phyloP scores from a whole-genome alignment of 1,139 yeast genomes.

The Yamadazyma oceani region DNA sequence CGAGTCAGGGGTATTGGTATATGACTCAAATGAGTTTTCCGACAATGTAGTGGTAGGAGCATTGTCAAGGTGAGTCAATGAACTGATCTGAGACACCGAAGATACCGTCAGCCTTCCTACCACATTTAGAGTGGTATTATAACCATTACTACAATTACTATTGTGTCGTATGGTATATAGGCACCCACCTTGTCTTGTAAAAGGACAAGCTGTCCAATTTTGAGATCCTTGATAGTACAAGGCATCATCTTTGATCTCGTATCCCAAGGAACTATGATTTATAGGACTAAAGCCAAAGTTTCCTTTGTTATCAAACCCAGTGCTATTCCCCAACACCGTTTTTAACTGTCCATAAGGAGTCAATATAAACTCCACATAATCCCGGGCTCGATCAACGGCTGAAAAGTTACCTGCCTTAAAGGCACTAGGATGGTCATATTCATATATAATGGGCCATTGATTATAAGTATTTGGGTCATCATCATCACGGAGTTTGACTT shows the following conservation, averaged over 20 bases:
- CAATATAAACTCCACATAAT: conserved; percentile 8
- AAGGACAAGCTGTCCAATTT: conserved; percentile 14
- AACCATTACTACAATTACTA: conserved; percentile 10
- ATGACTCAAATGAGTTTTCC: conserved; percentile 11
- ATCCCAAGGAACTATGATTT: conserved; percentile 4
- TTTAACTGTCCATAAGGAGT: conserved; percentile 12
- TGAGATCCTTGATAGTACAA: conserved; percentile 6
- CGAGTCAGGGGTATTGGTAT: conserved; percentile 1
- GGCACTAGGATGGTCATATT: conserved; percentile 6
- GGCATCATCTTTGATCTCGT: conserved; percentile 6
- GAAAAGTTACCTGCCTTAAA: conserved; percentile 13
- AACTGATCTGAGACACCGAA: background rate
- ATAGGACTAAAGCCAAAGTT: conserved; percentile 9
- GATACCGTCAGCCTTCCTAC: conserved; percentile 3
- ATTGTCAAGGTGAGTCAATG: background rate
- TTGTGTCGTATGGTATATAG: conserved; percentile 8
- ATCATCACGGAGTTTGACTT: conserved; percentile 2
- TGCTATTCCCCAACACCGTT: conserved; percentile 2
- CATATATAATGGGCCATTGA: conserved; percentile 12
- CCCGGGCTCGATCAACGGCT: conserved; percentile 3
- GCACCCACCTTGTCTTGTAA: background rate
- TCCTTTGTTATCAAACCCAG: conserved; percentile 12
- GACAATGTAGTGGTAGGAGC: conserved; percentile 7
- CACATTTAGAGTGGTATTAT: conserved; percentile 5
- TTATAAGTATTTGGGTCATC: background rate